Percentiles rank a stretch among this genome's conserved stretches.
These are phyloP conservation scores for Camellia granthamiana DNA, from an alignment of 148 eudicot genomes.

Conservation along the genomic window DNA sequence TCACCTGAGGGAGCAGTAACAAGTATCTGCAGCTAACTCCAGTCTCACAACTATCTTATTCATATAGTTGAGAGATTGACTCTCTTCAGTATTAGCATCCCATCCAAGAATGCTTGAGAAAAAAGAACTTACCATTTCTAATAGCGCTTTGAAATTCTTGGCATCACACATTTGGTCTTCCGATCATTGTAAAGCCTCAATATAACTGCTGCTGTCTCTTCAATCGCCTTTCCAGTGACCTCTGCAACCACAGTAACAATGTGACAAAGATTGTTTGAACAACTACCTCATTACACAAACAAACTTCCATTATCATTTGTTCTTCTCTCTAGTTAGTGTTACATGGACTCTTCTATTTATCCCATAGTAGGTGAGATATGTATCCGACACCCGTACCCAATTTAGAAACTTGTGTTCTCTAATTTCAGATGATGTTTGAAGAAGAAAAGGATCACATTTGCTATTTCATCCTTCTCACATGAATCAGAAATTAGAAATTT, in stretches of 20 bases:
- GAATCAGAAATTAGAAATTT: too few species aligned
- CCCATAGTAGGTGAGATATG: too few species aligned
- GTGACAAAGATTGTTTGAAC: neutral
- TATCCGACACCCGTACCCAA: too few species aligned
- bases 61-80: neutral
- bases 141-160: constrained; percentile 87
- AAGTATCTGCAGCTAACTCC: neutral
- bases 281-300: neutral
- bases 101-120: neutral
- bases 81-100: neutral
- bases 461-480: too few species aligned
- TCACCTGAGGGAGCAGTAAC: neutral
- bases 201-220: constrained; percentile 87
- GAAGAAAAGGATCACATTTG: too few species aligned
- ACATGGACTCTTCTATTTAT: too few species aligned
- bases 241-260: constrained; percentile 43
- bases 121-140: constrained; percentile 27
- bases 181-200: constrained; percentile 80
- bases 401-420: too few species aligned
- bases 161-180: constrained; percentile 70
- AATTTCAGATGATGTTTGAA: too few species aligned
- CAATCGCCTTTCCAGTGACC: constrained; percentile 81
- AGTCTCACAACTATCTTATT: constrained; percentile 1
- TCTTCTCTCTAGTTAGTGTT: too few species aligned
- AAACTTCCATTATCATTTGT: neutral